Percentiles rank a stretch among this genome's conserved stretches.
These are phyloP conservation scores for Tetrahymena thermophila DNA, from an alignment of 73 alveolate genomes.

Conservation along the genomic window DNA sequence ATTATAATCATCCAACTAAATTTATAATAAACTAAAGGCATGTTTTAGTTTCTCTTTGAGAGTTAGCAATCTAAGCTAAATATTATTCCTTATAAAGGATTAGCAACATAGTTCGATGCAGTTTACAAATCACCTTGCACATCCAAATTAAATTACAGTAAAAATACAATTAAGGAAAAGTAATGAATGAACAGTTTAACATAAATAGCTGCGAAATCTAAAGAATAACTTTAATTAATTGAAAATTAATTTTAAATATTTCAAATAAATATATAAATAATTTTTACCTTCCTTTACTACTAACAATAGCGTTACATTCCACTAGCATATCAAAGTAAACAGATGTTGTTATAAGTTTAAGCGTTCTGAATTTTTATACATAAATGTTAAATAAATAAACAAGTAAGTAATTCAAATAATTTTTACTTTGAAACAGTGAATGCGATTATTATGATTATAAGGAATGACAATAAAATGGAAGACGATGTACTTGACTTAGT, in stretches of 20 bases:
- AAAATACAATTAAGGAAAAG: background rate
- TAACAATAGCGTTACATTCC: background rate
- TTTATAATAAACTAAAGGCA: background rate
- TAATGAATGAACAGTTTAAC: background rate
- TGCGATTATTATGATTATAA: background rate
- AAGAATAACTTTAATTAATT: background rate
- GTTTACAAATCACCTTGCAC: background rate
- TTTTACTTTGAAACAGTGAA: background rate
- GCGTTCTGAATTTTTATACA: background rate
- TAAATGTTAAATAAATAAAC: background rate
- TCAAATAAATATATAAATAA: background rate
- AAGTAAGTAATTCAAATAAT: background rate
- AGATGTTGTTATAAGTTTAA: background rate
- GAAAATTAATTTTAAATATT: background rate
- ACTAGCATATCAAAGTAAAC: background rate
- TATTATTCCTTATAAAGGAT: background rate
- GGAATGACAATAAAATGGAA: background rate
- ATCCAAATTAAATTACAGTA: background rate
- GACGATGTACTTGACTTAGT: background rate
- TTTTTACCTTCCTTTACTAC: background rate
- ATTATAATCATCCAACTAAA: background rate
- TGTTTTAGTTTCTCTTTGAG: background rate
- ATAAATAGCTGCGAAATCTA: background rate
- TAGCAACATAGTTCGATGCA: background rate
- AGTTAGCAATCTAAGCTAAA: background rate